phyloP scores from a whole-genome alignment of 257 asterid genomes.

The Rhazya stricta region DNA sequence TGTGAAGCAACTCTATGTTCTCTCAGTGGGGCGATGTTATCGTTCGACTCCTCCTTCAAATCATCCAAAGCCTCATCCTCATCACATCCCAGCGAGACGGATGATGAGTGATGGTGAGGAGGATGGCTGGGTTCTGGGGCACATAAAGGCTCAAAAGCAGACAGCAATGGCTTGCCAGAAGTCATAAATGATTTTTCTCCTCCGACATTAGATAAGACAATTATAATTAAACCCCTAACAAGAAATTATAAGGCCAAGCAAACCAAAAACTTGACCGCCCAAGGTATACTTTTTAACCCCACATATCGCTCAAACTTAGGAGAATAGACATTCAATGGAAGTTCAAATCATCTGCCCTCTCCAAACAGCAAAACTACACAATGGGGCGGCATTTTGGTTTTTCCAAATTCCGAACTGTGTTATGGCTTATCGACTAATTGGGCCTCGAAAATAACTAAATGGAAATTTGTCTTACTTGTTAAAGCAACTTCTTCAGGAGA shows the following conservation, averaged over 20 bases:
- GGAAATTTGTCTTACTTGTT: neutral
- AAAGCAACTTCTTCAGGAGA: neutral
- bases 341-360: conserved; percentile 1
- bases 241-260: neutral
- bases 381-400: conserved; percentile 10
- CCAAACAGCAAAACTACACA: conserved; percentile 7
- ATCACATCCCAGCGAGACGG: conserved; percentile 6
- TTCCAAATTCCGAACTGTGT: neutral
- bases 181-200: conserved; percentile 60
- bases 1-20: conserved; percentile 20
- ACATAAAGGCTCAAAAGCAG: conserved; percentile 40
- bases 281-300: neutral
- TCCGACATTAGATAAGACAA: conserved; percentile 1
- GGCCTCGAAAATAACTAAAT: conserved; percentile 4
- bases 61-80: conserved; percentile 22
- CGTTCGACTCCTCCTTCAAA: conserved; percentile 32
- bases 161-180: conserved; percentile 69
- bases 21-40: conserved; percentile 16
- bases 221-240: neutral
- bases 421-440: neutral
- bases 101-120: conserved; percentile 30
- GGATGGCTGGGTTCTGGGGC: conserved; percentile 32
- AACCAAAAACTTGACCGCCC: conserved; percentile 3
- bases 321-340: neutral
- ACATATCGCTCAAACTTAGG: neutral